Percentiles rank a stretch among this genome's conserved stretches.
phyloP scores from a whole-genome alignment of 2,329 filamentous ascomycete genomes.

The Hypomyces rosellus region DNA sequence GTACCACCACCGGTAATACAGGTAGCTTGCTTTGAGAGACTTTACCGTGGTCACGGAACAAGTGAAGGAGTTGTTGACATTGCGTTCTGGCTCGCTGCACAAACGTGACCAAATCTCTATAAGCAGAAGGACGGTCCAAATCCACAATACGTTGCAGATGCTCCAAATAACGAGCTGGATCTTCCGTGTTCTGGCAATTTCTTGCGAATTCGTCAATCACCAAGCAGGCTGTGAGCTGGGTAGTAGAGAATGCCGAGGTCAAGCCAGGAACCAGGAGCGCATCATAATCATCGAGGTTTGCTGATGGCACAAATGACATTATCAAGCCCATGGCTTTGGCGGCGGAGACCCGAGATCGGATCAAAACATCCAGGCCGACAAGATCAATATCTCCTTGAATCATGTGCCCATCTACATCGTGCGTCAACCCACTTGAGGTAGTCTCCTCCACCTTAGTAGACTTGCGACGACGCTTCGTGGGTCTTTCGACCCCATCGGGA shows the following conservation, averaged over 20 bases:
- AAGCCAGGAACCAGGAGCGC: constrained; percentile 60
- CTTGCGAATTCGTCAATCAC: constrained; percentile 85
- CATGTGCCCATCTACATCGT: constrained; percentile 97
- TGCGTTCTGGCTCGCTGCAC: constrained; percentile 85
- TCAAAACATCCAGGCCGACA: constrained; percentile 80
- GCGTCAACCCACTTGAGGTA: constrained; percentile 57
- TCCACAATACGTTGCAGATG: constrained; percentile 73
- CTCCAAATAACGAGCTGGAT: constrained; percentile 47
- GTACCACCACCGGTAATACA: constrained; percentile 79
- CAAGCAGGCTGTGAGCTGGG: constrained; percentile 76
- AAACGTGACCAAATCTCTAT: constrained; percentile 84
- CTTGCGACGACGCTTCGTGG: constrained; percentile 72
- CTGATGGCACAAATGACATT: constrained; percentile 68
- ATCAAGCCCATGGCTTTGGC: constrained; percentile 80
- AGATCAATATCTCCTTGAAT: constrained; percentile 95
- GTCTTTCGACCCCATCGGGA: constrained; percentile 52
- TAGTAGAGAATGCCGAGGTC: constrained; percentile 70
- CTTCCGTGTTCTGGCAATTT: constrained; percentile 39
- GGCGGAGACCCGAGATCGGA: constrained; percentile 83
- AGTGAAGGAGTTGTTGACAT: constrained; percentile 81
- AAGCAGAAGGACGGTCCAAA: constrained; percentile 70
- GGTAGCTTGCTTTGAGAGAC: constrained; percentile 71
- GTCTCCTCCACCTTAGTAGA: constrained; percentile 74
- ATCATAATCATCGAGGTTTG: constrained; percentile 57
- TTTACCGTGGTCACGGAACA: constrained; percentile 87